Conservation (phyloP, 164 flowering plant species). For the Stephania cephalantha region DNA sequence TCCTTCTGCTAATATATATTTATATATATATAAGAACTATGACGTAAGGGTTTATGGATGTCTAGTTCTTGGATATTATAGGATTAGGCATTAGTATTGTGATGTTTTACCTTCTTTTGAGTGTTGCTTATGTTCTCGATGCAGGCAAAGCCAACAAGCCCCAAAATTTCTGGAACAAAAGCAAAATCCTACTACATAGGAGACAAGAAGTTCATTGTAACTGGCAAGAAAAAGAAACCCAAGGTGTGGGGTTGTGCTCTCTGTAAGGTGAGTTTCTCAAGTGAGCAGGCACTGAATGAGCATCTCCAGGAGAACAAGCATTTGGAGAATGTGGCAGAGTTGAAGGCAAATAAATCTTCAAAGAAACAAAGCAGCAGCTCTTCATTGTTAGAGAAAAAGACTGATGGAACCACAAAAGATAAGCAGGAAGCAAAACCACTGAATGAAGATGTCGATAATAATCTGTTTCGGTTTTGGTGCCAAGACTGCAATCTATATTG, state of each 20-base stretch:
- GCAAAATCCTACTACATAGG: constrained; percentile 7
- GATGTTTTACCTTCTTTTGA: too few relatives aligned
- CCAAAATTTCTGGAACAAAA: constrained; percentile 10
- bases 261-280: constrained; percentile 25
- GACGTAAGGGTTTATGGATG: too few relatives aligned
- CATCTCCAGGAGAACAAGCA: constrained; percentile 35
- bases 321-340: constrained; percentile 23
- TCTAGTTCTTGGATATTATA: too few relatives aligned
- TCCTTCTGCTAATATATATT: too few relatives aligned
- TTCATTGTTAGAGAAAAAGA: neutral
- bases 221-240: constrained; percentile 7
- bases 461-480: neutral
- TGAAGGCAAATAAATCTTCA: neutral
- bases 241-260: constrained; percentile 30
- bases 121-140: neutral
- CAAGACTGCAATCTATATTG: neutral
- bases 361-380: constrained; percentile 2
- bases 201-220: neutral
- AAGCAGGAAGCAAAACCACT: constrained; percentile 24
- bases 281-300: constrained; percentile 19
- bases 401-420: constrained; percentile 4
- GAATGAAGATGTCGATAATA: neutral
- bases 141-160: constrained; percentile 17
- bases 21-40: too few relatives aligned
- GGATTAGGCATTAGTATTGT: too few relatives aligned